phyloP scores from a whole-genome alignment of 345 rosid genomes.

The Lepidium aucheri region DNA sequence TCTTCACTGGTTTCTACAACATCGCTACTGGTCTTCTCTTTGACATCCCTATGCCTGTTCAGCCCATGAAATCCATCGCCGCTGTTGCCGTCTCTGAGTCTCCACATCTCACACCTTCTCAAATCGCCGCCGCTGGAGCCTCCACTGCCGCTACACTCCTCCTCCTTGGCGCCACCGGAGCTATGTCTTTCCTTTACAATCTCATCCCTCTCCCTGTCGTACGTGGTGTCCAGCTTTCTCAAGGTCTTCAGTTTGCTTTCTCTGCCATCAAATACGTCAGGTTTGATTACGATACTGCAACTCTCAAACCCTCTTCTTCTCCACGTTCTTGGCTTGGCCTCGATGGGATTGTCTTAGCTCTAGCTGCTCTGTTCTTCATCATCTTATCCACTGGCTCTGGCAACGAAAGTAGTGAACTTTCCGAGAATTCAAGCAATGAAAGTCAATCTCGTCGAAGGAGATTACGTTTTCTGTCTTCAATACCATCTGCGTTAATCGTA shows the following conservation, averaged over 20 bases:
- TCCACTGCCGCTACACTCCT: constrained; percentile 54
- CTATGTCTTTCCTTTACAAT: constrained; percentile 66
- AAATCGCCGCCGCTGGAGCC: constrained; percentile 61
- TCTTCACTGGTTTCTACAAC: constrained; percentile 71
- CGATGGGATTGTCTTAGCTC: constrained; percentile 63
- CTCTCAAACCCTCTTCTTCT: constrained; percentile 54
- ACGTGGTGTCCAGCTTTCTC: constrained; percentile 93
- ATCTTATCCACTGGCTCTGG: constrained; percentile 67
- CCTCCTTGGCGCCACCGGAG: constrained; percentile 62
- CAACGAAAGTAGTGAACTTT: background rate
- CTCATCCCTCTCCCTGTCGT: constrained; percentile 81
- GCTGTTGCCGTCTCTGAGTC: constrained; percentile 67
- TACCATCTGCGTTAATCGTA: constrained; percentile 70
- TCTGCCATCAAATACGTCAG: constrained; percentile 77
- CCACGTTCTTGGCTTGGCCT: constrained; percentile 72
- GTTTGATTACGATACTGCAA: constrained; percentile 49
- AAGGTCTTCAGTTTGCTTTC: constrained; percentile 85
- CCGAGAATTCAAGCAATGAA: background rate
- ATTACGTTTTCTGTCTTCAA: constrained; percentile 43
- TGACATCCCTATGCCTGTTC: constrained; percentile 79
- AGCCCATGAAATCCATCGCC: constrained; percentile 86
- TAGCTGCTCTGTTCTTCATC: constrained; percentile 47
- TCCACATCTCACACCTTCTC: constrained; percentile 57
- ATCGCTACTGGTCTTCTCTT: constrained; percentile 73
- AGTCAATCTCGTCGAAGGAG: constrained; percentile 24